Evolutionary conservation across 1,139 yeast genomes (phyloP).

Genomic region (Pichia sp.): DNA sequence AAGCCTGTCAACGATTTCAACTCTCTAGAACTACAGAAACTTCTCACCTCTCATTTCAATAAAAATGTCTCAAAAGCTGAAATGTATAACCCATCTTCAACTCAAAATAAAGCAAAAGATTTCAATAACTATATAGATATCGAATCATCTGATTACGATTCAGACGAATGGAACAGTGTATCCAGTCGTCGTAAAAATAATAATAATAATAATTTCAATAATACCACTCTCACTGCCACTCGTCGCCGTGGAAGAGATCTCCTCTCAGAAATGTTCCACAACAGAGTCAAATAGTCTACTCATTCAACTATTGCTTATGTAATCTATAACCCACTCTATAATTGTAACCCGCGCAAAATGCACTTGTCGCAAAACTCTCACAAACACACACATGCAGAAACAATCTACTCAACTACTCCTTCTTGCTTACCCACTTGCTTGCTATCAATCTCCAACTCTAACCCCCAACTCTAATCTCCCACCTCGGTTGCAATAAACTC

Average conservation of each 20-base stretch:
- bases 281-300: constrained; percentile 12
- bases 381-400: no score
- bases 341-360: no score
- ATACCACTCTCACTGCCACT: not conserved
- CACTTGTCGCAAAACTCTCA: no score
- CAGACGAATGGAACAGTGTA: constrained; percentile 1
- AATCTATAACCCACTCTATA: no score
- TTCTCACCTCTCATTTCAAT: constrained; percentile 15
- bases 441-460: no score
- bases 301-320: no score
- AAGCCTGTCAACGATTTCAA: constrained; percentile 20
- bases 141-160: not conserved
- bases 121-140: no score
- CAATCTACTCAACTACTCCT: no score
- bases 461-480: no score
- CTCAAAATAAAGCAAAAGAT: not conserved
- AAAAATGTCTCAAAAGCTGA: constrained; percentile 1
- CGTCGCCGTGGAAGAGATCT: constrained; percentile 13
- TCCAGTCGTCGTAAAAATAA: constrained; percentile 7
- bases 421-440: no score
- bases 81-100: not conserved
- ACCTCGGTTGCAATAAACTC: no score
- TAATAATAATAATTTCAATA: not conserved
- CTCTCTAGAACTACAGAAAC: constrained; percentile 13
- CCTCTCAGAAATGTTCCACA: constrained; percentile 19